Evolutionary conservation across 257 asterid species (phyloP).

Genomic region (Primulina eburnea): DNA sequence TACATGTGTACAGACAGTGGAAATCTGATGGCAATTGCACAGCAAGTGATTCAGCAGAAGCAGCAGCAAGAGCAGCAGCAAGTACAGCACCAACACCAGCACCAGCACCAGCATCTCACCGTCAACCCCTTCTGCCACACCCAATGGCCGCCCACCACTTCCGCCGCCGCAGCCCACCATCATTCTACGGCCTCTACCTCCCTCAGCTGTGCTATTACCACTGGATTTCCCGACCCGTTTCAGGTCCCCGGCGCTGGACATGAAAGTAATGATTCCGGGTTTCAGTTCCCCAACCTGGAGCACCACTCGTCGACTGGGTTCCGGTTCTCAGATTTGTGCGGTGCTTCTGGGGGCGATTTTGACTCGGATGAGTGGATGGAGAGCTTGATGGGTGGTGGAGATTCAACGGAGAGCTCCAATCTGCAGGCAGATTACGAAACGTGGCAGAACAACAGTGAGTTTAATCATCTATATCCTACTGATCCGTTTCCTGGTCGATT

Average conservation of each 20-base stretch:
- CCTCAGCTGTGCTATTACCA: slow-evolving; percentile 41
- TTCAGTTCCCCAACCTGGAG: slow-evolving; percentile 66
- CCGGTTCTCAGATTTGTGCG: slow-evolving; percentile 61
- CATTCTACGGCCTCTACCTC: slow-evolving; percentile 30
- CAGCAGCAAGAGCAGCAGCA: slow-evolving; percentile 88
- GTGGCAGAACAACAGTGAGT: slow-evolving; percentile 64
- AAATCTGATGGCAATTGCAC: slow-evolving; percentile 96
- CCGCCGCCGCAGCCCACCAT: slow-evolving; percentile 22
- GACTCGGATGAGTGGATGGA: slow-evolving; percentile 99
- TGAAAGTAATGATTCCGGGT: slow-evolving; percentile 55
- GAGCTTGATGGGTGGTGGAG: slow-evolving; percentile 80
- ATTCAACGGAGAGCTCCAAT: slow-evolving; percentile 62
- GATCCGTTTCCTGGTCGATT: slow-evolving; percentile 70
- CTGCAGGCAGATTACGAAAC: slow-evolving; percentile 62
- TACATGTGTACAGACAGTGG: slow-evolving; percentile 96
- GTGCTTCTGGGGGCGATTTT: slow-evolving; percentile 60
- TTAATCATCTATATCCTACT: slow-evolving; percentile 38
- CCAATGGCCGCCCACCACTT: slow-evolving; percentile 37
- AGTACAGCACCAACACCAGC: slow-evolving; percentile 40
- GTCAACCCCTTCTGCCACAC: slow-evolving; percentile 53
- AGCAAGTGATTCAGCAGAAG: slow-evolving; percentile 91
- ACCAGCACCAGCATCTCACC: slow-evolving; percentile 45
- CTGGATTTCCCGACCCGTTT: slow-evolving; percentile 68
- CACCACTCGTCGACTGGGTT: slow-evolving; percentile 49
- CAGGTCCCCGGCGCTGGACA: slow-evolving; percentile 46